A percentile compares a stretch with the other conserved stretches of the same genome.
These are phyloP conservation scores for Lactarius evosmus DNA, from an alignment of 768 basidiomycete genomes.

Conservation along the genomic window DNA sequence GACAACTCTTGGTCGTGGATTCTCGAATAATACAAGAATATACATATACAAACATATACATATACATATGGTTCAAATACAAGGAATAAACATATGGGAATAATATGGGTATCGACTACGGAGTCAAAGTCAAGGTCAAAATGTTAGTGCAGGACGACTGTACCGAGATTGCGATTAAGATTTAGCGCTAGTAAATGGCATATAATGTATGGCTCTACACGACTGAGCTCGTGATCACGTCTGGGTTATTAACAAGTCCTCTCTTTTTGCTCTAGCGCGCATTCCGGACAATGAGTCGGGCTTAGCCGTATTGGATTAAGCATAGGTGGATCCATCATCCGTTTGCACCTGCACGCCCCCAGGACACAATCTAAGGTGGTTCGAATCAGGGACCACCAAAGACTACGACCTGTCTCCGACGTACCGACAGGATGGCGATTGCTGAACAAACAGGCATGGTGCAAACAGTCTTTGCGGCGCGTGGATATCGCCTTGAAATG, in stretches of 20 bases:
- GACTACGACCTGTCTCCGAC: conserved; percentile 3
- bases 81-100: conserved; percentile 21
- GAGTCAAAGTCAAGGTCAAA: not conserved
- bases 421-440: conserved; percentile 28
- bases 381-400: conserved; percentile 2
- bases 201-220: not conserved
- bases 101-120: conserved; percentile 3
- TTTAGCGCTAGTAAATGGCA: not conserved
- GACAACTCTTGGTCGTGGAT: not conserved
- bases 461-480: conserved; percentile 31
- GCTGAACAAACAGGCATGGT: conserved; percentile 30
- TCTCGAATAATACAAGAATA: not conserved
- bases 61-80: conserved; percentile 1
- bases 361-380: conserved; percentile 17
- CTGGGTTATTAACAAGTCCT: not conserved
- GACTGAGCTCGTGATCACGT: conserved; percentile 4
- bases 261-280: conserved; percentile 3
- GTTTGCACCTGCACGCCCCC: conserved; percentile 24
- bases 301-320: conserved; percentile 32
- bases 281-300: conserved; percentile 28
- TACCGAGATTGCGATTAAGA: not conserved
- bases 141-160: not conserved
- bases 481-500: conserved; percentile 33
- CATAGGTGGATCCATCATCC: conserved; percentile 30
- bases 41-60: not conserved